These are phyloP conservation scores for Vanilla planifolia DNA, from an alignment of 106 monocot genomes.

Conservation along the genomic window DNA sequence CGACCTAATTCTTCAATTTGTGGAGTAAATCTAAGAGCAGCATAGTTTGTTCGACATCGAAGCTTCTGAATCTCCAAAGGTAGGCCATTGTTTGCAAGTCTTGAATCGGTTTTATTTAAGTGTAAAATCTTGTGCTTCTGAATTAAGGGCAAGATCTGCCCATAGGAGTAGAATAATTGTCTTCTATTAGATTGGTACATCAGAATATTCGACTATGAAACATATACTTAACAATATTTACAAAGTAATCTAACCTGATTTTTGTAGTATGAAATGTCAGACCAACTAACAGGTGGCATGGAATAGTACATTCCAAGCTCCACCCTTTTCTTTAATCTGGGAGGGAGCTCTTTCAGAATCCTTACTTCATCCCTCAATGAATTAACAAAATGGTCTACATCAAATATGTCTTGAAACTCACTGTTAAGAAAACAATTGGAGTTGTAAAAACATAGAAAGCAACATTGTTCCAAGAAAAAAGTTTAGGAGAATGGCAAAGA, in stretches of 20 bases:
- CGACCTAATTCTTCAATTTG: constrained; percentile 85
- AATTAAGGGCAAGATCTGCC: constrained; percentile 88
- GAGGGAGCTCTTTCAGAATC: constrained; percentile 83
- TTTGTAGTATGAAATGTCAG: constrained; percentile 74
- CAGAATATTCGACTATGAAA: no score
- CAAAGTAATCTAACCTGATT: constrained; percentile 39
- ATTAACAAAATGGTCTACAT: constrained; percentile 90
- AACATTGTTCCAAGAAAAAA: no score
- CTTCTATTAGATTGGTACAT: no score
- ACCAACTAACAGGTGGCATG: constrained; percentile 95
- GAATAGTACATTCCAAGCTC: constrained; percentile 61
- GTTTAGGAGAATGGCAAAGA: no score
- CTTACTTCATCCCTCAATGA: constrained; percentile 90
- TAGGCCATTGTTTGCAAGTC: constrained; percentile 85
- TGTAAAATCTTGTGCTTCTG: constrained; percentile 75
- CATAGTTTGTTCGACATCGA: constrained; percentile 78
- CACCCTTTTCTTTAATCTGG: constrained; percentile 64
- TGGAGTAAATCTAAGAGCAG: constrained; percentile 67
- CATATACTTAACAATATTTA: background rate
- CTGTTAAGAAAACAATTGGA: no score
- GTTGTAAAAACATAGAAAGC: no score
- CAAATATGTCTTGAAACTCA: constrained; percentile 94
- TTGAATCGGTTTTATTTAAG: constrained; percentile 84
- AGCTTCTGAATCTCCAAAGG: constrained; percentile 77
- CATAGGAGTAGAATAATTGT: background rate